Percentiles rank a stretch among this genome's conserved stretches.
Conservation (phyloP, 1,284 basidiomycete species). For the Lentinus polychrous region DNA sequence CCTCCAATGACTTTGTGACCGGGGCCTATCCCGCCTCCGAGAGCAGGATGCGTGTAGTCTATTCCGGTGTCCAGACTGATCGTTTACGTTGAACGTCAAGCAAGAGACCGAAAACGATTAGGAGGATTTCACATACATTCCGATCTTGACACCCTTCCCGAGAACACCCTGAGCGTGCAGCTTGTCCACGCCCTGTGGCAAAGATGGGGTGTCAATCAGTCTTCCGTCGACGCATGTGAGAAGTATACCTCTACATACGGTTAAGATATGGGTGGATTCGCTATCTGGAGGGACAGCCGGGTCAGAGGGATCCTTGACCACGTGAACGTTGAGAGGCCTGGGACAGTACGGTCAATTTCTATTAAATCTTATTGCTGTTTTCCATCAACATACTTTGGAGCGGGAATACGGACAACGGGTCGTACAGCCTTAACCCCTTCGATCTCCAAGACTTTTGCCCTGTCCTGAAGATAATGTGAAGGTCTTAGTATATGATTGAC, state of each 20-base stretch:
- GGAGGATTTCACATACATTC: conserved; percentile 27
- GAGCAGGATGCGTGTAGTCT: conserved; percentile 56
- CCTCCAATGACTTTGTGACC: conserved; percentile 56
- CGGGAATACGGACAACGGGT: conserved; percentile 21
- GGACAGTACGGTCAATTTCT: not conserved
- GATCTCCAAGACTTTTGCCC: conserved; percentile 17
- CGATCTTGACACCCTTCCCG: conserved; percentile 47
- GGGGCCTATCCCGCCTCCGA: conserved; percentile 57
- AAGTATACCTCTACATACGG: conserved; percentile 15
- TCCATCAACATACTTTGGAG: conserved; percentile 18
- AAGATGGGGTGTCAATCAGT: not conserved
- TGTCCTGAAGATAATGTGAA: conserved; percentile 14
- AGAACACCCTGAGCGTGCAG: conserved; percentile 43
- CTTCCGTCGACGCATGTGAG: not conserved
- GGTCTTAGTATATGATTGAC: not conserved
- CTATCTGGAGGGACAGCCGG: conserved; percentile 26
- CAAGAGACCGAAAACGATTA: not conserved
- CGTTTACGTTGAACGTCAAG: too few species aligned
- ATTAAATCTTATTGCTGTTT: not conserved
- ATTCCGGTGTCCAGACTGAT: conserved; percentile 33
- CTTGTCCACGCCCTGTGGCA: conserved; percentile 33
- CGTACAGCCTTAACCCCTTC: conserved; percentile 25
- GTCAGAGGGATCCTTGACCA: conserved; percentile 26
- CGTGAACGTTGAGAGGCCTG: conserved; percentile 24
- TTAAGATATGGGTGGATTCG: conserved; percentile 29